A percentile compares a stretch with the other conserved stretches of the same genome.
Evolutionary conservation across 176 grass and related monocot species (phyloP).

Genomic region (Oryza coarctata): DNA sequence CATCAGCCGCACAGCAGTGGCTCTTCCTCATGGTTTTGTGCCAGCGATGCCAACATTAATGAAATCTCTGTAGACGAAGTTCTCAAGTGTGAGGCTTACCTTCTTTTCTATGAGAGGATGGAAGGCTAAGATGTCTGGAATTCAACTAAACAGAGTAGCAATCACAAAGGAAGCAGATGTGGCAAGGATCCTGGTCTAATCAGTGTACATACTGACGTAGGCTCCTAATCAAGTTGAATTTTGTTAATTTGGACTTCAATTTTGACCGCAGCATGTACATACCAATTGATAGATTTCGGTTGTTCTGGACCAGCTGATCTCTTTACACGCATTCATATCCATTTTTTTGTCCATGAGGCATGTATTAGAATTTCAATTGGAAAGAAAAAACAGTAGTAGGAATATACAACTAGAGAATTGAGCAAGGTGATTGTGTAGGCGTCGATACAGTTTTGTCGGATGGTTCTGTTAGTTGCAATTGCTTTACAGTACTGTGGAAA

Average conservation of each 20-base stretch:
- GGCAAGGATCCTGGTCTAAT: neutral
- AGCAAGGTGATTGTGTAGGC: neutral
- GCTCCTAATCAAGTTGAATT: neutral
- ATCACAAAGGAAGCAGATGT: neutral
- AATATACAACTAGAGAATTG: neutral
- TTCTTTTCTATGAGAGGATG: slow-evolving; percentile 84
- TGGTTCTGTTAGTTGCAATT: neutral
- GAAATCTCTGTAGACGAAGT: slow-evolving; percentile 66
- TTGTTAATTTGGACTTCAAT: slow-evolving; percentile 8
- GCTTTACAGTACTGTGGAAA: neutral
- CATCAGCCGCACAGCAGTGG: neutral
- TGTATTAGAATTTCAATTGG: neutral
- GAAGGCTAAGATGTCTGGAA: slow-evolving; percentile 16
- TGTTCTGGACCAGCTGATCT: neutral
- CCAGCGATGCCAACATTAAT: slow-evolving; percentile 37
- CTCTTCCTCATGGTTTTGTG: slow-evolving; percentile 57
- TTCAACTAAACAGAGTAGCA: neutral
- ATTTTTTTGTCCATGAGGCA: neutral
- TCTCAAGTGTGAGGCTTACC: slow-evolving; percentile 56
- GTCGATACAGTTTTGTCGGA: neutral
- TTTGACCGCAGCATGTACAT: neutral
- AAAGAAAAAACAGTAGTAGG: neutral
- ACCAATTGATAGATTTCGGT: neutral
- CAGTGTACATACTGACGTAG: slow-evolving; percentile 22
- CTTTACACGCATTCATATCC: neutral